Base-by-base conservation (phyloP, 352 stramenopile genomes). In the Heterotrichella gracilis region DNA sequence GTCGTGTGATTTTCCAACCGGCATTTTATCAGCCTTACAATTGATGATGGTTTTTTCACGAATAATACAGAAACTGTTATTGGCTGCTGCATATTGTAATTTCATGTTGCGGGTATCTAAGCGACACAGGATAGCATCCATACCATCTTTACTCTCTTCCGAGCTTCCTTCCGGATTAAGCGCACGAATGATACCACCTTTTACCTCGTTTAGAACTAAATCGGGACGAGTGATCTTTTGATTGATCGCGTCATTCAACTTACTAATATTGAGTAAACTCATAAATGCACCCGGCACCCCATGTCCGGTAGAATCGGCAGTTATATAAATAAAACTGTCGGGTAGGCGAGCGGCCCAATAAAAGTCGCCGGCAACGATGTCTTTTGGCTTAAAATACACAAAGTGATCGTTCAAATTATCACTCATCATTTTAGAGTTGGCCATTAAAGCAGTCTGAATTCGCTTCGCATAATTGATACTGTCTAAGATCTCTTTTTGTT, bases 301-400 rank as follows among this genome's bases (percentile, higher is more conserved):
- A 53, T 53, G 32, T n/a, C 32, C 32, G 9, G 32, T 53, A n/a
- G 9, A 17, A 53, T 53, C 32, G 9, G 32, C 32, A 53, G 32
- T n/a, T 53, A 53, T 17, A 53, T 9, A 9, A 53, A 53, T 17
- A 53, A 17, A 53, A 53, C 32, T n/a, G n/a, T 53, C n/a, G 32
- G 9, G 9, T 53, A 53, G n/a, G 9, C n/a, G 9, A n/a, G 9
- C n/a, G 9, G 32, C 32, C 32, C 32, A 53, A 53, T 53, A 53
- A 53, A 53, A 53, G n/a, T 53, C 32, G 9, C 32, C 32, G 32
- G 9, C n/a, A 17, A 53, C 32, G n/a, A 53, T 53, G n/a, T 53
- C 32, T 53, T 53, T 53, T 53, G 32, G 32, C n/a, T 53, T 53
- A 53, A 53, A 53, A n/a, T 17, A 53, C n/a, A 53, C 32, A 53